Evolutionary conservation across 164 flowering plant genomes (phyloP), one percentile per base, ranked within the genome.

Genomic region (Saururus chinensis): DNA sequence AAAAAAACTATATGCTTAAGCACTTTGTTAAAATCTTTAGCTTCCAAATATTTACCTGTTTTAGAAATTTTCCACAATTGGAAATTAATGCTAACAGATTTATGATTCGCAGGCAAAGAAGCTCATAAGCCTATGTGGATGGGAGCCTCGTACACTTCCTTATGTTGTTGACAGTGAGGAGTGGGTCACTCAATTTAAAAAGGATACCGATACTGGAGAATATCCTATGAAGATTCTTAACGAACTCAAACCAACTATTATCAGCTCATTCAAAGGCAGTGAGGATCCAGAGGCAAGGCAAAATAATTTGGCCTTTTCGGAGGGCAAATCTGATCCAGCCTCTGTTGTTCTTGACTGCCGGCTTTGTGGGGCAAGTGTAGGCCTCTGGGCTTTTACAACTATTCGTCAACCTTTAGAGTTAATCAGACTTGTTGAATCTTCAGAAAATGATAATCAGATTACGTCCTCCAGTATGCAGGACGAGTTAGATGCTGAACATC

Each of bases 321-420:
- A 52, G 26, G 23, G 45, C 7, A 75, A 71, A 13, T 64, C 63
- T 56, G 92, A 93, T 80, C 95, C 91, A 21, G 72, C 75, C 58
- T 88, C 95, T 71, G 78, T 81, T 71, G 97, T 87, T 71, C 66
- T 95, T 45, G 92, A 87, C 52, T 95, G 99, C 76, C 79, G 51
- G 74, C 79, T 86, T 51, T 91, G 99, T 77, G 96, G 96, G 42
- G 96, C 98, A 49, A 84, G 82, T 64, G 82, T 87, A 71, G 97
- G 96, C 59, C 71, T 91, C 51, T 91, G 99, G 97, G 79, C 88
- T 52, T 95, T 91, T 73, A 59, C 75, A 21, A 79, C 77, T 51
- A 79, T 82, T 65, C 79, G 80, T 4, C 71, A 75, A 37, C 99
- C 99, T 53, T 37, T 83, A 63, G 96, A 95, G 63, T 68, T 80